Conservation (phyloP, 1,284 basidiomycete species). For the Puccinia novopanici region DNA sequence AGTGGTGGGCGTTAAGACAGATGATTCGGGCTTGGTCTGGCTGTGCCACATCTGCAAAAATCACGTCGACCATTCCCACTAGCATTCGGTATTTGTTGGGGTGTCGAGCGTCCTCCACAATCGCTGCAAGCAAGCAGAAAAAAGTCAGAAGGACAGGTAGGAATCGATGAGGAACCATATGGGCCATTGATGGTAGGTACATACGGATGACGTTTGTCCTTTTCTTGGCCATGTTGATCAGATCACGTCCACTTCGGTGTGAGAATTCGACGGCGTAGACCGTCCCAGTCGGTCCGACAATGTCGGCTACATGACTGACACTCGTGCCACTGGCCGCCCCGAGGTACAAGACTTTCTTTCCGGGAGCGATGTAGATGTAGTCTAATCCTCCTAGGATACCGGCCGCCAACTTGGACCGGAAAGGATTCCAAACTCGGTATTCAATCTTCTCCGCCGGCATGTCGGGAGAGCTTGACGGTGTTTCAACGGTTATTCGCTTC, state of each 20-base stretch:
- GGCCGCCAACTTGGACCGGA: constrained; percentile 93
- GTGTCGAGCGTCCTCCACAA: constrained; percentile 93
- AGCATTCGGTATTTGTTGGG: constrained; percentile 96
- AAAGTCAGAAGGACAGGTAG: constrained; percentile 3
- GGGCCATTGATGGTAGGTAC: constrained; percentile 58
- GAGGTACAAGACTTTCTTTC: constrained; percentile 94
- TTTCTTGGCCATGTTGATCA: constrained; percentile 99
- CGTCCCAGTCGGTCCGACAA: constrained; percentile 92
- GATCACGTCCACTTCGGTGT: constrained; percentile 89
- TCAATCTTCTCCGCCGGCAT: constrained; percentile 83
- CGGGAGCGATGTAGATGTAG: constrained; percentile 88
- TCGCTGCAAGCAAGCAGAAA: constrained; percentile 65
- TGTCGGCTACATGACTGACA: constrained; percentile 97
- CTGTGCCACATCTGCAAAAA: constrained; percentile 97
- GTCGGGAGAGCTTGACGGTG: constrained; percentile 66
- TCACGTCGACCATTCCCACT: constrained; percentile 85
- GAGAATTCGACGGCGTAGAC: constrained; percentile 99
- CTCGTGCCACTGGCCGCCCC: constrained; percentile 94
- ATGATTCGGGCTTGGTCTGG: constrained; percentile 88
- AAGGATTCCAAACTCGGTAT: constrained; percentile 99
- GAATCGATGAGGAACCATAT: background rate
- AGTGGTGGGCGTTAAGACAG: constrained; percentile 86
- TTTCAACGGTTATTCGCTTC: constrained; percentile 70
- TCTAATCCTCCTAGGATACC: constrained; percentile 95
- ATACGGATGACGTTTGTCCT: constrained; percentile 96